Percentiles rank a stretch among this genome's conserved stretches.
Evolutionary conservation across 2,329 filamentous ascomycete genomes (phyloP).

Genomic region (Apiospora rasikravindrae): DNA sequence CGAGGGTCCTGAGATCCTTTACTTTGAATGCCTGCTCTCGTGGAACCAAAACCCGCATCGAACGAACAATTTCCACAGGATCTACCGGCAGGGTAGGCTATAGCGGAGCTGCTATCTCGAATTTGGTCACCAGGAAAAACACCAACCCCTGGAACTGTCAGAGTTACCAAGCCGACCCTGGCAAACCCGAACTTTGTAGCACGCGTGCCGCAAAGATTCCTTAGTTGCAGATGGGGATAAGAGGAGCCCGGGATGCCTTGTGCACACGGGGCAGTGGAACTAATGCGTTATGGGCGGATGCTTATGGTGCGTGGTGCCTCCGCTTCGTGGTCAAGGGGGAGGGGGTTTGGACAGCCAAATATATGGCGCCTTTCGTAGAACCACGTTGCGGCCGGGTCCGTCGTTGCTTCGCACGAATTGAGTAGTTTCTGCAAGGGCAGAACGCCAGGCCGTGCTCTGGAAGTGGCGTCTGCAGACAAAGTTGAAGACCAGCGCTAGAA

Average conservation of each 20-base stretch:
- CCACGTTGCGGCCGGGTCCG: not conserved
- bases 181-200: constrained; percentile 1
- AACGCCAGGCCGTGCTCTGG: not conserved
- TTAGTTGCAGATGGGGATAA: constrained; percentile 6
- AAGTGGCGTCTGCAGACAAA: constrained; percentile 1
- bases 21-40: constrained; percentile 7
- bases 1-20: not conserved
- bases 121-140: not conserved
- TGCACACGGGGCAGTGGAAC: constrained; percentile 11
- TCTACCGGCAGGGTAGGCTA: constrained; percentile 14
- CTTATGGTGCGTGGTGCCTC: constrained; percentile 4
- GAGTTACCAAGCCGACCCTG: not conserved
- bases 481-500: not conserved
- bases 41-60: constrained; percentile 3
- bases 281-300: constrained; percentile 7
- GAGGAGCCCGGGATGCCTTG: constrained; percentile 4
- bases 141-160: constrained; percentile 11
- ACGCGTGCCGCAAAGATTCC: not conserved
- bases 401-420: not conserved
- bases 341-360: constrained; percentile 3
- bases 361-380: not conserved
- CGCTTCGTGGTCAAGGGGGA: constrained; percentile 5
- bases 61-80: constrained; percentile 15
- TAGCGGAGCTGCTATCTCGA: constrained; percentile 9
- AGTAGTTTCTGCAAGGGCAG: not conserved